Evolutionary conservation across 2,329 filamentous ascomycete genomes (phyloP).

Genomic region (Claviceps paspali): DNA sequence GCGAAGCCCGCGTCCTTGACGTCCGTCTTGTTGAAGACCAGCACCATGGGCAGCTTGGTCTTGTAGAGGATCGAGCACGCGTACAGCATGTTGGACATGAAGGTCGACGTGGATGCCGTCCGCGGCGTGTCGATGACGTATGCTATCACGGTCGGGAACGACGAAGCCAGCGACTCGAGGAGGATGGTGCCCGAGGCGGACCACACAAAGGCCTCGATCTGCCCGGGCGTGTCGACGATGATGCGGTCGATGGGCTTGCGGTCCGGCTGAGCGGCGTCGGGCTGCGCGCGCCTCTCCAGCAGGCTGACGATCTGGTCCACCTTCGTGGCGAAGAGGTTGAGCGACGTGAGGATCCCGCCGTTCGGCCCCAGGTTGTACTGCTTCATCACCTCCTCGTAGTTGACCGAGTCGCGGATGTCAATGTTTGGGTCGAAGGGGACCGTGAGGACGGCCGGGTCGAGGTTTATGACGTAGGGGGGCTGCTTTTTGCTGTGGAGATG

Average conservation of each 20-base stretch:
- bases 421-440: slow-evolving; percentile 96
- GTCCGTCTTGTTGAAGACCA: slow-evolving; percentile 99
- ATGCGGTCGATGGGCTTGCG: slow-evolving; percentile 63
- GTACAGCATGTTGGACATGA: slow-evolving; percentile 99
- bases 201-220: slow-evolving; percentile 99
- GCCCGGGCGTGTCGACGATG: slow-evolving; percentile 85
- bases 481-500: slow-evolving; percentile 69
- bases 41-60: slow-evolving; percentile 93
- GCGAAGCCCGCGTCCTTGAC: slow-evolving; percentile 83
- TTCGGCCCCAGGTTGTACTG: slow-evolving; percentile 97
- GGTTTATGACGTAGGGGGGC: slow-evolving; percentile 89
- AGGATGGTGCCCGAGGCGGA: slow-evolving; percentile 89
- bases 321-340: slow-evolving; percentile 96
- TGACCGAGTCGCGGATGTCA: slow-evolving; percentile 95
- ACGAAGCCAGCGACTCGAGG: slow-evolving; percentile 79
- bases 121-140: slow-evolving; percentile 96
- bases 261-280: slow-evolving; percentile 43
- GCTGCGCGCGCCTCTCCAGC: slow-evolving; percentile 72
- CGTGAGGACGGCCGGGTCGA: slow-evolving; percentile 85
- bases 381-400: slow-evolving; percentile 99
- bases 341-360: slow-evolving; percentile 84
- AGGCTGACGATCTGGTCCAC: slow-evolving; percentile 86
- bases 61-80: slow-evolving; percentile 98
- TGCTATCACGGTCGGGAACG: slow-evolving; percentile 91
- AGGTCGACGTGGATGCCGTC: slow-evolving; percentile 83